Evolutionary conservation across 129 eudicot species (phyloP), one percentile per base, ranked within the genome.

Genomic region (Silybum marianum): DNA sequence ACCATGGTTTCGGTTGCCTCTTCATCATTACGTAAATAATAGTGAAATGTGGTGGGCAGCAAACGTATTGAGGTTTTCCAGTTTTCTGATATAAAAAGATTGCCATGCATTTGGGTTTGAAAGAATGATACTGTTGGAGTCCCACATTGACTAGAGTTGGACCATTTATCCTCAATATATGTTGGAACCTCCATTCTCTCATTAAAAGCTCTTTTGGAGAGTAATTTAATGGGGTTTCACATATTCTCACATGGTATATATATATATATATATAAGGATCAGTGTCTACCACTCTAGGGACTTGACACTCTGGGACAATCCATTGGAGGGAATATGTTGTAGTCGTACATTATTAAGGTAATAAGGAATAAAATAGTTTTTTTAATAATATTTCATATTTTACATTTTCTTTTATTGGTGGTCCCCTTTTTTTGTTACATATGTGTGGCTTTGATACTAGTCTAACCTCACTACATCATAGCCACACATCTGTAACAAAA

Each of bases 71-170:
- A 68, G 82, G 70, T 38, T 32, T 9, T n/a, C 32, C 7, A n/a
- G 11, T 28, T 71, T 44, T 79, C 21, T 70, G 60, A 6, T 32
- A 44, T 42, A 48, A 23, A 73, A 65, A 73, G 24, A 39, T 63
- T 80, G 19, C 11, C 66, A 81, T 74, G 13, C 12, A 39, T 62
- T 78, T 68, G 30, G 46, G 21, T 7, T 78, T 78, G 26, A 68
- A 42, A 44, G 28, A 38, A 73, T 24, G 28, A 39, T 18, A 51
- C 4, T 51, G 63, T 3, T 51, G 19, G 62, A 54, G 22, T 54
- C 65, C 21, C 21, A 54, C 65, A 5, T n/a, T 14, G 2, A 22
- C 66, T 18, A 18, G 22, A 54, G 42, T 22, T 58, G 23, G 66
- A 58, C 22, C 23, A 58, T 18, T 58, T 18, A 58, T 58, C 23